A percentile compares a stretch with the other conserved stretches of the same genome.
Conservation (phyloP, 2,329 filamentous ascomycete genomes). For the Fusarium sp. region DNA sequence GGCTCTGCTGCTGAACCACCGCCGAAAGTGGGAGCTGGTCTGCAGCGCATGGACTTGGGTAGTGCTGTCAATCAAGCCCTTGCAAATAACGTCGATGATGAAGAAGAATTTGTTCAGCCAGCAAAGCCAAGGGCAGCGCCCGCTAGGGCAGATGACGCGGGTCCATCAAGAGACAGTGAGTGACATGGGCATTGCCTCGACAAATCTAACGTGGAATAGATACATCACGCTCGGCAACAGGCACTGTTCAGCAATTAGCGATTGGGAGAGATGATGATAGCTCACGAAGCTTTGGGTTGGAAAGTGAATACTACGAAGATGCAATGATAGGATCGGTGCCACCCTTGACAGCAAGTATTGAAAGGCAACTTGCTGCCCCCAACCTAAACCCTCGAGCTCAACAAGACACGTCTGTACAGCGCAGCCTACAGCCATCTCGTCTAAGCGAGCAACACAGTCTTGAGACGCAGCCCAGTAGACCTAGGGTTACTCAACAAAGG, state of each 20-base stretch:
- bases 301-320: conserved; percentile 49
- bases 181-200: background rate
- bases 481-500: background rate
- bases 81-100: conserved; percentile 26
- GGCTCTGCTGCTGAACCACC: conserved; percentile 49
- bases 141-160: conserved; percentile 31
- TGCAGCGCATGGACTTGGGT: conserved; percentile 40
- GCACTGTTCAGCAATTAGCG: background rate
- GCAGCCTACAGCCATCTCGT: background rate
- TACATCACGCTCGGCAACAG: background rate
- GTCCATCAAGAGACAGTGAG: conserved; percentile 31
- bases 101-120: conserved; percentile 29
- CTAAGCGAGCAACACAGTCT: background rate
- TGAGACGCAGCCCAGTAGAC: background rate
- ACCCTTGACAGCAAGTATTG: conserved; percentile 3
- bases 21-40: conserved; percentile 36
- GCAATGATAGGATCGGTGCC: conserved; percentile 49
- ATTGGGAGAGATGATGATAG: conserved; percentile 45
- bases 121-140: background rate
- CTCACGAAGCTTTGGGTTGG: conserved; percentile 48
- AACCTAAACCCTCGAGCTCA: background rate
- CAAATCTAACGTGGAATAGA: conserved; percentile 11
- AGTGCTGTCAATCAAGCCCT: conserved; percentile 45
- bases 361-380: background rate
- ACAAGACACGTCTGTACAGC: background rate